A percentile compares a stretch with the other conserved stretches of the same genome.
These are phyloP conservation scores for Stenocarpella maydis DNA, from an alignment of 2,329 filamentous ascomycete genomes.

Conservation along the genomic window DNA sequence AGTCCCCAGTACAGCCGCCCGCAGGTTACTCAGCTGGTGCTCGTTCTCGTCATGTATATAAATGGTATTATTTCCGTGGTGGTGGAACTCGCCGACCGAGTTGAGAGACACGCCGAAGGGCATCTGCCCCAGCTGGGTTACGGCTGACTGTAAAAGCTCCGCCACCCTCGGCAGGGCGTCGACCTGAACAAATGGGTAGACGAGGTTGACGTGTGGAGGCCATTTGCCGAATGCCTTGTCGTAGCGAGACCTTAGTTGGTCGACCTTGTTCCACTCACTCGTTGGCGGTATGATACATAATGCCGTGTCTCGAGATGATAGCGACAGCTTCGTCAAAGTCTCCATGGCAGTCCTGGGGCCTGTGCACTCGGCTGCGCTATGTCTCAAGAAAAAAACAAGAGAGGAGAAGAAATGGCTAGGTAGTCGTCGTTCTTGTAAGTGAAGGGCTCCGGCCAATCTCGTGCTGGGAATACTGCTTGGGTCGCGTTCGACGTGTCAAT, in stretches of 20 bases:
- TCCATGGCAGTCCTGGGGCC: conserved; percentile 5
- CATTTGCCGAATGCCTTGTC: conserved; percentile 69
- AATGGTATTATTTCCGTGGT: conserved; percentile 59
- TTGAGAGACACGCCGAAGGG: conserved; percentile 48
- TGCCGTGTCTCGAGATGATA: conserved; percentile 63
- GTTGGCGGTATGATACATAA: conserved; percentile 66
- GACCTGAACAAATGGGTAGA: conserved; percentile 69
- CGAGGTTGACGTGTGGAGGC: conserved; percentile 72
- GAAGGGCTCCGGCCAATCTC: not conserved
- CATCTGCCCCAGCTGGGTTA: conserved; percentile 38
- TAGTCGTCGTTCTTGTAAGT: not conserved
- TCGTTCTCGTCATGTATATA: conserved; percentile 49
- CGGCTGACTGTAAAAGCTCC: conserved; percentile 48
- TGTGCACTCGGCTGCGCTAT: not conserved
- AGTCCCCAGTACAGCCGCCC: conserved; percentile 45
- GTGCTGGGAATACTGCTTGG: not conserved
- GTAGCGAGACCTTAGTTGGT: conserved; percentile 66
- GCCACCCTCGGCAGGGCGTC: conserved; percentile 55
- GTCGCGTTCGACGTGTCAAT: not conserved
- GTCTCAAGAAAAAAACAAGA: not conserved
- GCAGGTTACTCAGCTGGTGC: conserved; percentile 45
- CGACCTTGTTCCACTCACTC: conserved; percentile 55
- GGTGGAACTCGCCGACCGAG: conserved; percentile 55
- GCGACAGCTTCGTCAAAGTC: not conserved
- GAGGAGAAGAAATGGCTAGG: too few relatives aligned